Percentiles rank a stretch among this genome's conserved stretches.
phyloP scores from a whole-genome alignment of 768 basidiomycete genomes.

The Pisolithus sp. region DNA sequence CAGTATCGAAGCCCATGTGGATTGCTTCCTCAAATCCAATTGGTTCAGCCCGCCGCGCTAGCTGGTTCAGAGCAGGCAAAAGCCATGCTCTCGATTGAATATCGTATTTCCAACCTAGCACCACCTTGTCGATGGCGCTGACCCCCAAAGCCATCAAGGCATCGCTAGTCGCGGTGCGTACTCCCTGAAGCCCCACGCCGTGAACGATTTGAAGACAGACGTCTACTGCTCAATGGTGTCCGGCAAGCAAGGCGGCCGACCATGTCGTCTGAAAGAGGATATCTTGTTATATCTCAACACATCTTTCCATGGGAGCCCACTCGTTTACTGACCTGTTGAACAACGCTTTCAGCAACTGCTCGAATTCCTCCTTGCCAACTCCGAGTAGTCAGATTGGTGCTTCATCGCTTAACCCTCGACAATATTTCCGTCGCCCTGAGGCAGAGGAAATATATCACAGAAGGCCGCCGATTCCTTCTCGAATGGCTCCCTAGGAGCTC shows the following conservation, averaged over 20 bases:
- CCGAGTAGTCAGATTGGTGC: neutral
- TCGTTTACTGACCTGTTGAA: neutral
- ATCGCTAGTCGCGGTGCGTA: neutral
- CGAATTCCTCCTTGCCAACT: neutral
- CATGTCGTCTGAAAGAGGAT: neutral
- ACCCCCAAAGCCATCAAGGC: neutral
- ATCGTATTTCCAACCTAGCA: neutral
- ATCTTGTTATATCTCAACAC: neutral
- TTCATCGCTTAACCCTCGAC: neutral
- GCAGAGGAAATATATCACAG: neutral
- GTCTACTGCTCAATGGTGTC: neutral
- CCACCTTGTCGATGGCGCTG: neutral
- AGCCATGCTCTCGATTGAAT: neutral
- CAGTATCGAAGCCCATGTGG: slow-evolving; percentile 1
- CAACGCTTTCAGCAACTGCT: neutral
- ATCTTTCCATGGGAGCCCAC: neutral
- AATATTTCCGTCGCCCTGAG: neutral
- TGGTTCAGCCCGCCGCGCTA: neutral
- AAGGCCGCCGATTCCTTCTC: neutral
- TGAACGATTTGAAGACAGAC: neutral
- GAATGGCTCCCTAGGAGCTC: neutral
- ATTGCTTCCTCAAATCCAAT: neutral
- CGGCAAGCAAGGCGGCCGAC: neutral
- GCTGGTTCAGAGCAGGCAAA: neutral
- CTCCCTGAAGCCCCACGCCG: neutral